Evolutionary conservation across 2,329 filamentous ascomycete genomes (phyloP), one percentile per base, ranked within the genome.

Genomic region (Calonectria pseudoreteaudii): DNA sequence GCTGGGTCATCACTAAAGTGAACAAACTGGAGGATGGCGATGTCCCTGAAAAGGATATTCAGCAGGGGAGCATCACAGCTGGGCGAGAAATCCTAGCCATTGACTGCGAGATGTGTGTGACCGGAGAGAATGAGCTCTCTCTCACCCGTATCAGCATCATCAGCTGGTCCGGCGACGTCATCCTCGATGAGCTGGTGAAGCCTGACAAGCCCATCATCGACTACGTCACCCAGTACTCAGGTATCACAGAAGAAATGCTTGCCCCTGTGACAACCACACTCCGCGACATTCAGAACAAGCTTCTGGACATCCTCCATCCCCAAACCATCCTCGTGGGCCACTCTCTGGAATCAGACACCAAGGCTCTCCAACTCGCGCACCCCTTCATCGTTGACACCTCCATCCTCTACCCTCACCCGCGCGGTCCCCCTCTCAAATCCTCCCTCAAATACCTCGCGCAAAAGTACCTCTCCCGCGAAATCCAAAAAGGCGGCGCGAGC

Each of bases 71-170:
- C 83, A 87, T 98, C 72, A 97, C 95, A 0, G 94, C 92, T 36
- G 97, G 96, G 44, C 91, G 95, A 75, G 90, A 93, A 47, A 87
- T 98, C 14, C 87, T 97, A 64, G 93, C 95, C 1, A 88, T 99
- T 69, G 97, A 99, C 83, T 99, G 97, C 85, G 97, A 99, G 85
- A 99, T 99, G 97, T 98, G 96, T 83, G 93, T 95, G 86, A 97
- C 95, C 3, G 94, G 93, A 73, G 92, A 93, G 74, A 92, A 92
- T 62, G 91, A 94, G 77, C 95, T 94, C 76, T 95, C 96, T 44
- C 91, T 99, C 53, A 97, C 97, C 2, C 92, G 97, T 71, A 93
- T 98, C 82, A 98, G 95, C 82, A 84, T 98, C 49, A 87, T 99
- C 10, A 88, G 92, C 74, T 99, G 97, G 96, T 91, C 95, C 78